A percentile compares a stretch with the other conserved stretches of the same genome.
Evolutionary conservation across 179 eudicot species (phyloP).

Genomic region (Actinidia chinensis): DNA sequence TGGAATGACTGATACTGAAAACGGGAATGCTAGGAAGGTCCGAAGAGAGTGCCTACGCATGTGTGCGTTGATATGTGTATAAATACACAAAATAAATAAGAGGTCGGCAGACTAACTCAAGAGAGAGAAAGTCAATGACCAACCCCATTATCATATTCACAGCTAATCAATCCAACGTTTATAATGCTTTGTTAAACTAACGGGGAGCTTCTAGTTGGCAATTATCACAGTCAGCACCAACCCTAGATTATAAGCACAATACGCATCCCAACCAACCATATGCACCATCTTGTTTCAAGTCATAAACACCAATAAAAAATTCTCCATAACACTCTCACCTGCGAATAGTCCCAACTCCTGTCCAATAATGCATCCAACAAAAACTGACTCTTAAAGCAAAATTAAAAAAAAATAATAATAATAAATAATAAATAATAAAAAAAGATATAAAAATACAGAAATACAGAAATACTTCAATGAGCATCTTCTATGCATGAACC

Average conservation of each 20-base stretch:
- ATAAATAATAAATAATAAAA: background rate
- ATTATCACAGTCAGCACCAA: background rate
- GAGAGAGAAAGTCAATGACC: constrained; percentile 30
- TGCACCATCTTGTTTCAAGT: background rate
- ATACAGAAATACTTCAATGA: background rate
- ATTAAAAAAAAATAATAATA: background rate
- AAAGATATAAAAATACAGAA: background rate
- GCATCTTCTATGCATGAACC: no score
- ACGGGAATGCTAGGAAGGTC: background rate
- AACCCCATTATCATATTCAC: background rate
- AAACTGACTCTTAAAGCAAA: background rate
- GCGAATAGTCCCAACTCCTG: background rate
- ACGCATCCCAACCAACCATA: background rate
- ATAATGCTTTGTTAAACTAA: background rate
- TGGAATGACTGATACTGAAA: background rate
- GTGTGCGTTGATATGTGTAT: background rate
- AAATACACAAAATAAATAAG: background rate
- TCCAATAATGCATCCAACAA: constrained; percentile 21
- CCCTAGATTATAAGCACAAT: background rate
- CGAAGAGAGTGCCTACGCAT: background rate
- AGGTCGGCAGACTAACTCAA: background rate
- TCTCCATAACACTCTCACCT: background rate
- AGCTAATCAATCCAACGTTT: background rate
- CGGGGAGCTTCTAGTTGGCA: background rate
- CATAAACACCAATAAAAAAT: background rate